Evolutionary conservation across 1,139 yeast species (phyloP).

Genomic region (Chernovozyma sophiae-reginae): DNA sequence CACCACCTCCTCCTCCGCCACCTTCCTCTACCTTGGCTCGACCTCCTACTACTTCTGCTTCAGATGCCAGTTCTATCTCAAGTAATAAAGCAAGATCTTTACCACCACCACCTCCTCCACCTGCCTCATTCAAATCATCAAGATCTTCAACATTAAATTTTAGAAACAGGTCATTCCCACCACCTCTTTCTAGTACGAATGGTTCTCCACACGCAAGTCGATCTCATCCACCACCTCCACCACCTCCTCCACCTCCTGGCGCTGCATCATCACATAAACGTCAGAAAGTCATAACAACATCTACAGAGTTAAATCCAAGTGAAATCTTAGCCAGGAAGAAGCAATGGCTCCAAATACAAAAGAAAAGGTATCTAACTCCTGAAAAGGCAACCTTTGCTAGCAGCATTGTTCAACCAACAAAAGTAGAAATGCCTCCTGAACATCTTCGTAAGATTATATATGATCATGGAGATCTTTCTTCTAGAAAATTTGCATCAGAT

Average conservation of each 20-base stretch:
- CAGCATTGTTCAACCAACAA: constrained; percentile 49
- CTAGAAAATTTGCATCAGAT: constrained; percentile 78
- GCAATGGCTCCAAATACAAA: constrained; percentile 67
- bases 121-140: constrained; percentile 7
- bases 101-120: constrained; percentile 18
- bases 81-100: neutral
- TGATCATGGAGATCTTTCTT: constrained; percentile 83
- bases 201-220: constrained; percentile 11
- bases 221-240: constrained; percentile 14
- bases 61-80: neutral
- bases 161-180: constrained; percentile 3
- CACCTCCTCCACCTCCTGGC: constrained; percentile 17
- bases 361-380: constrained; percentile 35
- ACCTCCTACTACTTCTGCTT: no score
- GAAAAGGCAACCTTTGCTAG: constrained; percentile 11
- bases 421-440: constrained; percentile 90
- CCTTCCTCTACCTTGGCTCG: no score
- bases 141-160: neutral
- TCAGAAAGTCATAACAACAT: neutral
- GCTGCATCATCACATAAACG: neutral
- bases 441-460: constrained; percentile 81
- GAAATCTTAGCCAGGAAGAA: constrained; percentile 42
- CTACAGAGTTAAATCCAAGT: constrained; percentile 11
- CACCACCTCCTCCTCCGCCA: constrained; percentile 11
- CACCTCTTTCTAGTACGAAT: neutral